Conservation (phyloP, 148 eudicot genomes). For the Fagopyrum esculentum region DNA sequence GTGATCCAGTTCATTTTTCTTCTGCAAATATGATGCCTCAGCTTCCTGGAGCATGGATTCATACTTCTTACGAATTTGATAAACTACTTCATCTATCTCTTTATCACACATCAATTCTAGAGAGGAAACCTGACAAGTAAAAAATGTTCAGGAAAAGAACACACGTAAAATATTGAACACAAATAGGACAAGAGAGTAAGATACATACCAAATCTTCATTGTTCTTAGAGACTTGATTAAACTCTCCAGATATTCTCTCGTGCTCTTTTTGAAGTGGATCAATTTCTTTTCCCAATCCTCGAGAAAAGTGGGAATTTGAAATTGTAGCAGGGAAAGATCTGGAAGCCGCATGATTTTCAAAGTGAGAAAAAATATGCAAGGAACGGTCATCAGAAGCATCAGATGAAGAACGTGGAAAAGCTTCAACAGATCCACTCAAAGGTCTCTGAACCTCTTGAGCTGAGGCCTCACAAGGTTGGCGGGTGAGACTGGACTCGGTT, state of each 20-base stretch:
- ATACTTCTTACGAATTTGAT: constrained; percentile 50
- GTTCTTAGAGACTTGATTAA: constrained; percentile 23
- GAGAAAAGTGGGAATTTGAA: neutral
- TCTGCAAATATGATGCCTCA: constrained; percentile 41
- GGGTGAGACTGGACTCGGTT: too few relatives aligned
- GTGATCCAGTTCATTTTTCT: constrained; percentile 50
- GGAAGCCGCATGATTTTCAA: constrained; percentile 14
- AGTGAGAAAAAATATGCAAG: constrained; percentile 16
- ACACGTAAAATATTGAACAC: constrained; percentile 1
- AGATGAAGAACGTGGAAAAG: constrained; percentile 13
- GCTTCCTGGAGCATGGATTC: constrained; percentile 44
- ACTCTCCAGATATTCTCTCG: constrained; percentile 42
- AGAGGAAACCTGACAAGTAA: constrained; percentile 39
- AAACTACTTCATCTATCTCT: constrained; percentile 49
- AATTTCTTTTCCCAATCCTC: neutral
- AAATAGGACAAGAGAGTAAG: constrained; percentile 2
- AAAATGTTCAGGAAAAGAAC: neutral
- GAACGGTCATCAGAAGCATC: neutral
- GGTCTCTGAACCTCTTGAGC: constrained; percentile 11
- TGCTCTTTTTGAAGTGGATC: constrained; percentile 68
- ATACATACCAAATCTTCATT: constrained; percentile 54
- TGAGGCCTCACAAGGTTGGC: constrained; percentile 15
- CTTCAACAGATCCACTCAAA: constrained; percentile 18
- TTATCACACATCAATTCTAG: constrained; percentile 56
- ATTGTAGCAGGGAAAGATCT: constrained; percentile 13